phyloP scores from a whole-genome alignment of 495 filamentous ascomycete genomes.

The Aspergillus baeticus region DNA sequence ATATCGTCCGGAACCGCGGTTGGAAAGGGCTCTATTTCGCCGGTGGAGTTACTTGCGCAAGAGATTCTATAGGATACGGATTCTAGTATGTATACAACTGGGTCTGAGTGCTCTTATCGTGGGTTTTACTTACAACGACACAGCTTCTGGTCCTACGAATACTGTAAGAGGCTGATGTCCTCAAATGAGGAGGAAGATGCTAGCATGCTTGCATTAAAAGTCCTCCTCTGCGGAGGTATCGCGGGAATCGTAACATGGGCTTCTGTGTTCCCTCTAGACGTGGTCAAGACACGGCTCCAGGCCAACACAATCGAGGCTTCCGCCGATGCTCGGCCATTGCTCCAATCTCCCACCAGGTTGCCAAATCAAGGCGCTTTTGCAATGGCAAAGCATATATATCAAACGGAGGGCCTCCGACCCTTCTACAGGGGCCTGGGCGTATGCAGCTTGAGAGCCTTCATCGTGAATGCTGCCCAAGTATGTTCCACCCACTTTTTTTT shows the following conservation, averaged over 20 bases:
- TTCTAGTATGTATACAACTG: constrained; percentile 66
- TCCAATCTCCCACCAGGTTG: constrained; percentile 14
- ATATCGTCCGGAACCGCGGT: constrained; percentile 60
- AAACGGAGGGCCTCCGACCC: constrained; percentile 56
- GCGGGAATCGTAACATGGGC: constrained; percentile 84
- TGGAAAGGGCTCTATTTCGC: constrained; percentile 73
- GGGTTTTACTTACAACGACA: constrained; percentile 8
- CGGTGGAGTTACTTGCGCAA: constrained; percentile 71
- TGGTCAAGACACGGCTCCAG: constrained; percentile 86
- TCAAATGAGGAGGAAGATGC: constrained; percentile 33
- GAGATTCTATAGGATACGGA: constrained; percentile 85
- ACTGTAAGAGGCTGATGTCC: constrained; percentile 56
- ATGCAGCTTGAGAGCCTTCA: constrained; percentile 79
- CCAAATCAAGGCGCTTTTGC: constrained; percentile 54
- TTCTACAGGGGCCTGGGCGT: constrained; percentile 79
- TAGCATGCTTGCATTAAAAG: constrained; percentile 53
- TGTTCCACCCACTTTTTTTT: constrained; percentile 11
- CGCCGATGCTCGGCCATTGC: constrained; percentile 29
- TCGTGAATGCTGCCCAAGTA: constrained; percentile 72
- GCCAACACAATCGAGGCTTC: constrained; percentile 50
- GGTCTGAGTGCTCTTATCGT: constrained; percentile 11
- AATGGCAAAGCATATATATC: constrained; percentile 62
- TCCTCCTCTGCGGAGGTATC: constrained; percentile 78
- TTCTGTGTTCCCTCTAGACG: constrained; percentile 83
- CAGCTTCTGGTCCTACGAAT: constrained; percentile 84